phyloP scores from a whole-genome alignment of 1,284 basidiomycete species.

The Boletellus deceptivus region DNA sequence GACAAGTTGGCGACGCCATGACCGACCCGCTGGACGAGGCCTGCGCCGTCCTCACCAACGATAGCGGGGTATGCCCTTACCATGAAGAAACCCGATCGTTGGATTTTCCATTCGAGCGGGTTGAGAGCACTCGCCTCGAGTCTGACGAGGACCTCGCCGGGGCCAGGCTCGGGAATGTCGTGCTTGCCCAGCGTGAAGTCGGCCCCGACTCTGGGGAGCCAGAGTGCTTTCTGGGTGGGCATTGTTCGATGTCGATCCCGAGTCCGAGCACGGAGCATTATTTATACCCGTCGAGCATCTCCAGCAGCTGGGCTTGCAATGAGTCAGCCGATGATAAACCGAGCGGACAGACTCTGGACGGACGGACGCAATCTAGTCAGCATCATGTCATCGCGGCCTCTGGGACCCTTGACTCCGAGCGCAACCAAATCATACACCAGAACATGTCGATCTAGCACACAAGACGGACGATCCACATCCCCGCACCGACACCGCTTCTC shows the following conservation, averaged over 20 bases:
- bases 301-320: no score
- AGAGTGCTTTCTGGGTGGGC: slow-evolving; percentile 17
- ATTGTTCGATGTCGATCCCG: background rate
- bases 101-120: slow-evolving; percentile 1
- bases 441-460: background rate
- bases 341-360: no score
- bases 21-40: slow-evolving; percentile 5
- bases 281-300: no score
- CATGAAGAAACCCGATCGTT: background rate
- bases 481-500: slow-evolving; percentile 17
- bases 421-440: no score
- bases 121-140: slow-evolving; percentile 2
- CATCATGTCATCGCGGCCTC: no score
- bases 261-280: no score
- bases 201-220: slow-evolving; percentile 1
- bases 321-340: no score
- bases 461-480: slow-evolving; percentile 21
- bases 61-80: slow-evolving; percentile 1
- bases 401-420: no score
- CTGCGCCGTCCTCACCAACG: slow-evolving; percentile 2
- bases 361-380: no score
- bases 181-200: no score
- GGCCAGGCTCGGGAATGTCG: slow-evolving; percentile 12
- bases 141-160: slow-evolving; percentile 22
- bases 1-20: background rate